Base-by-base conservation (phyloP, 306 rosid species). In the Nissolia schottii region DNA sequence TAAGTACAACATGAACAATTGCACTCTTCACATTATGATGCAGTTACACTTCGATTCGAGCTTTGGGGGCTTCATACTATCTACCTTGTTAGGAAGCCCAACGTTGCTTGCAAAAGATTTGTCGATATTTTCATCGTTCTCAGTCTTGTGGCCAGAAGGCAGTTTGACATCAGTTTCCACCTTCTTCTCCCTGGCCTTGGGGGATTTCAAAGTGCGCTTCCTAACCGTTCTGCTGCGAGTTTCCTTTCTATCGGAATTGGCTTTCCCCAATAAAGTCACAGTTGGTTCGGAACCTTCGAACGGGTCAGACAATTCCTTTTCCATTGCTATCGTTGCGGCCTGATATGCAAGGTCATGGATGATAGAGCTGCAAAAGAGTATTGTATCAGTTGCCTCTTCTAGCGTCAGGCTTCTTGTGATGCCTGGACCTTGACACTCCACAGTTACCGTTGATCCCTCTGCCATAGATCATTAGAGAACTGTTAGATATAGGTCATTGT, bases 11-110 rank as follows among this genome's bases (percentile, higher is more conserved):
- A 57, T 55, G 80, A 77, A 74, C 72, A 61, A n/a, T 27, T 27
- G 80, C 55, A 68, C 63, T 58, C 77, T n/a, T 94, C 90, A 94
- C 97, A 94, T 94, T 85, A 94, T 88, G 41, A 85, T 82, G 95
- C 99, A 94, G 71, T 94, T 94, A 84, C 99, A 94, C 83, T 94
- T 94, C 9, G 87, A 79, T 85, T 94, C 97, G 75, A 91, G 91
- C 86, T 88, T 86, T 3, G 86, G 89, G 67, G 97, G 96, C 86
- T 87, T 91, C 88, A 80, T 72, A 64, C 81, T 69, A 54, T 94
- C 97, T 37, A 85, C 73, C 85, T 89, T 85, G 86, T 86, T 77
- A 60, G 95, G 91, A 79, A 88, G 79, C 57, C 87, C 95, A 15
- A 74, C 91, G 67, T 83, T 84, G 20, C 64, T 76, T 38, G 69